These are phyloP conservation scores for Adenanthera pavonina DNA, from an alignment of 306 rosid genomes.

Conservation along the genomic window DNA sequence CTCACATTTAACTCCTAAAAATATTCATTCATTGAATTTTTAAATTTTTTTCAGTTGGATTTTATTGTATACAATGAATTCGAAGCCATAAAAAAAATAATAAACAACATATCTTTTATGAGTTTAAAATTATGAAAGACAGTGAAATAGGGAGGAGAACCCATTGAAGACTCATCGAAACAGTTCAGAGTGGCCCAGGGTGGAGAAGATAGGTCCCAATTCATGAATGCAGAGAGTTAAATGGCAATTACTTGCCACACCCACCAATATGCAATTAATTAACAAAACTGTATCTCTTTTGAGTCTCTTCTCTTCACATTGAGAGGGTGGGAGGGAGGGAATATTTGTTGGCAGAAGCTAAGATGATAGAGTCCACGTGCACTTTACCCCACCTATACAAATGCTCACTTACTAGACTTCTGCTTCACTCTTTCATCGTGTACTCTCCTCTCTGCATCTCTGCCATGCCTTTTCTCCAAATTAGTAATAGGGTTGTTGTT, in stretches of 20 bases:
- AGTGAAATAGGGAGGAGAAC: no score
- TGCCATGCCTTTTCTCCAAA: background rate
- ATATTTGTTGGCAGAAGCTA: constrained; percentile 55
- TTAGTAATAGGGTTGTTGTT: background rate
- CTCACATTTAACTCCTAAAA: no score
- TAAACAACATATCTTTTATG: background rate
- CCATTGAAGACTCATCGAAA: no score
- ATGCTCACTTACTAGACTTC: constrained; percentile 16
- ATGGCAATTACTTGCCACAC: constrained; percentile 68
- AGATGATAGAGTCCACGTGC: constrained; percentile 36
- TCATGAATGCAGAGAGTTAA: constrained; percentile 64
- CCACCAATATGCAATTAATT: constrained; percentile 76
- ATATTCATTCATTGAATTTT: no score
- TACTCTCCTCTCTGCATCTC: background rate
- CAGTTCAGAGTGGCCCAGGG: constrained; percentile 4
- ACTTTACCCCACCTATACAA: constrained; percentile 34
- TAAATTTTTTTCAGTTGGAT: background rate
- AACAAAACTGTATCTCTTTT: constrained; percentile 13
- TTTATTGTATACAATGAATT: background rate
- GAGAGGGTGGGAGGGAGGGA: constrained; percentile 5
- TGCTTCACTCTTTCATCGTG: background rate
- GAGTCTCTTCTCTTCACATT: no score
- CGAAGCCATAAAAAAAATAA: background rate
- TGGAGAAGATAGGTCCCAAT: constrained; percentile 46
- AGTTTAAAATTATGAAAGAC: background rate